Conservation (phyloP, 768 basidiomycete species). For the Sarcomyxa edulis region DNA sequence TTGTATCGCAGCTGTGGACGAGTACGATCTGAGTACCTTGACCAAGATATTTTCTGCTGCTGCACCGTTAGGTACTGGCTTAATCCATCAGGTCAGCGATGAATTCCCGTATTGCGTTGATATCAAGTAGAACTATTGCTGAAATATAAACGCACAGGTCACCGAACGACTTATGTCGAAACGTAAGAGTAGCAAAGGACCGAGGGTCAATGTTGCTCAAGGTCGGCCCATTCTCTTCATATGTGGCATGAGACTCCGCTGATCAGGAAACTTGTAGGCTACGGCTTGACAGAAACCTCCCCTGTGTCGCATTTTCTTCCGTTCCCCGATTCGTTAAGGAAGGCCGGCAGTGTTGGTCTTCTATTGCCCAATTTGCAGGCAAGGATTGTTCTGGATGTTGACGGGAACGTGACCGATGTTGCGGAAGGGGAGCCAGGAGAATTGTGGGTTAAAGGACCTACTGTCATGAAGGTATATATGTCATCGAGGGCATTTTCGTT, state of each 20-base stretch:
- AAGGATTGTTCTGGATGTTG: constrained; percentile 45
- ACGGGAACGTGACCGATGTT: constrained; percentile 31
- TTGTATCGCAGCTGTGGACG: constrained; percentile 29
- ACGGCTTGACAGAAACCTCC: constrained; percentile 62
- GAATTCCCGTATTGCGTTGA: constrained; percentile 5
- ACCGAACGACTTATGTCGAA: constrained; percentile 24
- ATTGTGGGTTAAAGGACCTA: constrained; percentile 62
- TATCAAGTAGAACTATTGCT: neutral
- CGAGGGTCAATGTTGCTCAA: constrained; percentile 13
- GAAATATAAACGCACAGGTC: constrained; percentile 21
- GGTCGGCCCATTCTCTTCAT: constrained; percentile 9
- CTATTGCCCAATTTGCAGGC: constrained; percentile 58
- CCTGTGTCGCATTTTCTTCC: constrained; percentile 44
- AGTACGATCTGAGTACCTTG: constrained; percentile 50
- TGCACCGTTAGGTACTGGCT: constrained; percentile 53
- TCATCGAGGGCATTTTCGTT: neutral
- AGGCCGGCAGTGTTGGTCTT: constrained; percentile 49
- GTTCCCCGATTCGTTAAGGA: constrained; percentile 25
- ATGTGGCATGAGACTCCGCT: neutral
- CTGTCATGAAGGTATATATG: constrained; percentile 51
- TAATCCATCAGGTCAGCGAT: constrained; percentile 32
- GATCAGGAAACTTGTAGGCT: constrained; percentile 25
- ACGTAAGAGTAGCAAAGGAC: constrained; percentile 19
- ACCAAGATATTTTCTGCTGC: constrained; percentile 51
- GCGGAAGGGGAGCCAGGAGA: constrained; percentile 49